Evolutionary conservation across 208 protist species (phyloP), one percentile per base, ranked within the genome.

Genomic region (Leishmania amazonensis): DNA sequence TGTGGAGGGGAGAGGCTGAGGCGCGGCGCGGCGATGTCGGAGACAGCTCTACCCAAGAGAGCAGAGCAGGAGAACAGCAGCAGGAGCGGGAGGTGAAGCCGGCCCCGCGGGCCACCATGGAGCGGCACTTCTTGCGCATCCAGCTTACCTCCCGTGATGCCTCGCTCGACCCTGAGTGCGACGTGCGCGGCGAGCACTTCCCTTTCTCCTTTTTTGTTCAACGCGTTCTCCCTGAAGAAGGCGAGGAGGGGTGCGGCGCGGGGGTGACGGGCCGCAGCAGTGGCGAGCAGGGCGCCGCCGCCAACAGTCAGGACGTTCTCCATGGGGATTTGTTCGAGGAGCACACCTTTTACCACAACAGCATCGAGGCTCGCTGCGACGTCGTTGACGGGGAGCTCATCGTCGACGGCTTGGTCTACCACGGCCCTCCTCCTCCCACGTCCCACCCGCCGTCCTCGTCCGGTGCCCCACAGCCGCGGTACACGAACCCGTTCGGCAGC

Each of bases 161-260:
- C 80, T 95, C 94, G 19, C 84, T 97, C 3, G 94, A 97, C 74
- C 94, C 94, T 8, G 92, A 97, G 90, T 96, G 92, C 72, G 92
- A 97, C 81, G 85, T 96, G 6, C 91, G 93, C 3, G 93, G 91
- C 0, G 93, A 97, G 73, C 94, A 97, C 86, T 95, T 94, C 73
- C 94, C 94, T 15, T 97, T 97, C 75, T 95, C 92, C 31, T 89
- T 97, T 53, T 95, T 95, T 82, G 86, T 96, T 40, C 91, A 95
- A 84, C 79, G 74, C 49, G 65, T 91, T 24, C 60, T 45, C 51
- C n/a, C 17, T 42, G 81, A 73, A 15, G 71, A 57, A 9, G 64
- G 49, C 6, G 68, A 49, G 24, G 75, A 67, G 9, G n/a, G 2
- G 38, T 28, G 8, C 9, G 49, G 78, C 5, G 15, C 15, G 7